phyloP scores from a whole-genome alignment of 306 rosid genomes.

The Quercus dentata region DNA sequence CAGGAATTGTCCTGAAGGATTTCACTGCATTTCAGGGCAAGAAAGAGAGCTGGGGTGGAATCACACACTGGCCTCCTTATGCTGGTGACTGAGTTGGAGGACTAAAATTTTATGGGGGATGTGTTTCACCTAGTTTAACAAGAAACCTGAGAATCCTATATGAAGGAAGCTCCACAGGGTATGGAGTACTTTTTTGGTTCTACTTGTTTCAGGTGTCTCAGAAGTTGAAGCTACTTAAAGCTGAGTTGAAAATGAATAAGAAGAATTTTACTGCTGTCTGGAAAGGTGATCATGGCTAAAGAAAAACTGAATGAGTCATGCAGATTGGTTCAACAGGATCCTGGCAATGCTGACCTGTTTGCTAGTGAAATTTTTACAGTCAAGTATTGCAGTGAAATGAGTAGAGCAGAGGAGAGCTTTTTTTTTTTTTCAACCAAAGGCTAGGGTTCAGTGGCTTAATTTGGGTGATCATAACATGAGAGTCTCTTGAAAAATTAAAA shows the following conservation, averaged over 20 bases:
- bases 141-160: not conserved
- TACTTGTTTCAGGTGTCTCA: not conserved
- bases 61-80: not conserved
- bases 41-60: not conserved
- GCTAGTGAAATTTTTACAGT: not conserved
- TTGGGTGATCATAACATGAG: not conserved
- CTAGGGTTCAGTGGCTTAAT: not conserved
- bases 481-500: not conserved
- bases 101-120: not conserved
- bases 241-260: not conserved
- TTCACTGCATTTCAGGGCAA: not conserved
- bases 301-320: not conserved
- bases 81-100: not conserved
- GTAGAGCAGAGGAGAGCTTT: not conserved
- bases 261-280: not conserved
- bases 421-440: not conserved
- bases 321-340: not conserved
- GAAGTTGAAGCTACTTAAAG: not conserved
- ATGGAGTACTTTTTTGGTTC: not conserved
- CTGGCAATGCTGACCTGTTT: not conserved
- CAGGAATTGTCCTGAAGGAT: not conserved
- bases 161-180: not conserved
- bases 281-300: not conserved
- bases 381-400: not conserved
- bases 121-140: not conserved